A percentile compares a stretch with the other conserved stretches of the same genome.
Conservation (phyloP, 371 early-diverging fungal genomes). For the Mucor piriformis region DNA sequence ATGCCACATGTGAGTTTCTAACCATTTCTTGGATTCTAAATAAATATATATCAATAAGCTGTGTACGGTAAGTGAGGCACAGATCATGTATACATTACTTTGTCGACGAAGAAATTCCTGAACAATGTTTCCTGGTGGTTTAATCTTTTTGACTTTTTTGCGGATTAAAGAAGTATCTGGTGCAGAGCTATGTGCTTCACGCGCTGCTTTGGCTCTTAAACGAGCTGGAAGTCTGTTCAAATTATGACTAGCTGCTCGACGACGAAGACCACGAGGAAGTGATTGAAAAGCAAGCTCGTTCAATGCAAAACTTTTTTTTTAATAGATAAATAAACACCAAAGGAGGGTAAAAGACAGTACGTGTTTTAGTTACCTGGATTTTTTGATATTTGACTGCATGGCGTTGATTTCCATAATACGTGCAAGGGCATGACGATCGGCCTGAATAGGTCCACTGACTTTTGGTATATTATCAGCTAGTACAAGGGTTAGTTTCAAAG, state of each 20-base stretch:
- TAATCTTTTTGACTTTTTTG: constrained; percentile 34
- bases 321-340: too few relatives aligned
- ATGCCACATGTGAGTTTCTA: constrained; percentile 99
- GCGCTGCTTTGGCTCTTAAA: constrained; percentile 71
- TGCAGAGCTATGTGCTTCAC: constrained; percentile 55
- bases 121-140: constrained; percentile 46
- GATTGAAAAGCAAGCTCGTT: constrained; percentile 84
- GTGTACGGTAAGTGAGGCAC: too few relatives aligned
- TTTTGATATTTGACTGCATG: constrained; percentile 71
- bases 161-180: constrained; percentile 1
- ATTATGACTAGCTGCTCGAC: constrained; percentile 92
- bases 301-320: constrained; percentile 44
- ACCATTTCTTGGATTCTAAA: constrained; percentile 76
- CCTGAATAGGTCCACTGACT: constrained; percentile 26
- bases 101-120: constrained; percentile 63
- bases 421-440: constrained; percentile 38
- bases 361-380: constrained; percentile 44
- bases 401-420: constrained; percentile 85
- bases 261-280: constrained; percentile 85
- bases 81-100: constrained; percentile 36
- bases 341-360: too few relatives aligned
- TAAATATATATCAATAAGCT: background rate
- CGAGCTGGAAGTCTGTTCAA: constrained; percentile 81
- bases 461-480: constrained; percentile 17
- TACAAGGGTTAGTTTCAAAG: background rate